A percentile compares a stretch with the other conserved stretches of the same genome.
These are phyloP conservation scores for Dianthus caryophyllus DNA, from an alignment of 148 eudicot genomes.

Conservation along the genomic window DNA sequence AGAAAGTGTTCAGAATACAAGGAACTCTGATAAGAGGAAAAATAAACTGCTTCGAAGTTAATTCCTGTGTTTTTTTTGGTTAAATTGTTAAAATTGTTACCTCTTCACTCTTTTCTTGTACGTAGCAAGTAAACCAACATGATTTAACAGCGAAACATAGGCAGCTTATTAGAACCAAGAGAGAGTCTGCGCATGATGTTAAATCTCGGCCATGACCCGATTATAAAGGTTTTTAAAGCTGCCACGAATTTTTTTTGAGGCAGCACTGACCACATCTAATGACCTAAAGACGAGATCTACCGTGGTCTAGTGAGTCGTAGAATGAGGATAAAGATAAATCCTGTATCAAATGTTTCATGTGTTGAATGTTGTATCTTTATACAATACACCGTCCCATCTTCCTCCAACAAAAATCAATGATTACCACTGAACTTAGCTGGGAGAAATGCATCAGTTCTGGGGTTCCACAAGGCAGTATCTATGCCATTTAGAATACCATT, in stretches of 20 bases:
- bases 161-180: too few species aligned
- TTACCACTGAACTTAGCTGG: constrained; percentile 73
- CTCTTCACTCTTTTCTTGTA: background rate
- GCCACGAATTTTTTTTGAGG: too few species aligned
- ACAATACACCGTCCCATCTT: background rate
- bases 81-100: background rate
- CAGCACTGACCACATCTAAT: too few species aligned
- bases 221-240: too few species aligned
- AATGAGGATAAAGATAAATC: background rate
- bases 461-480: constrained; percentile 74
- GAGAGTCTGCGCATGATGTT: too few species aligned
- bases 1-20: background rate
- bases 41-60: background rate
- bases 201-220: too few species aligned
- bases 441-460: constrained; percentile 55
- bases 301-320: background rate
- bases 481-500: constrained; percentile 75
- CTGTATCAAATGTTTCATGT: background rate
- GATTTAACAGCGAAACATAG: too few species aligned
- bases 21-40: background rate
- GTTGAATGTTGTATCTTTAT: constrained; percentile 2
- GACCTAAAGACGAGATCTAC: too few species aligned
- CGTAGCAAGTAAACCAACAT: too few species aligned
- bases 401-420: background rate
- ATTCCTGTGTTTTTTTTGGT: too few species aligned